These are phyloP conservation scores for Stygiomarasmius scandens DNA, from an alignment of 1,284 basidiomycete genomes.

Conservation along the genomic window DNA sequence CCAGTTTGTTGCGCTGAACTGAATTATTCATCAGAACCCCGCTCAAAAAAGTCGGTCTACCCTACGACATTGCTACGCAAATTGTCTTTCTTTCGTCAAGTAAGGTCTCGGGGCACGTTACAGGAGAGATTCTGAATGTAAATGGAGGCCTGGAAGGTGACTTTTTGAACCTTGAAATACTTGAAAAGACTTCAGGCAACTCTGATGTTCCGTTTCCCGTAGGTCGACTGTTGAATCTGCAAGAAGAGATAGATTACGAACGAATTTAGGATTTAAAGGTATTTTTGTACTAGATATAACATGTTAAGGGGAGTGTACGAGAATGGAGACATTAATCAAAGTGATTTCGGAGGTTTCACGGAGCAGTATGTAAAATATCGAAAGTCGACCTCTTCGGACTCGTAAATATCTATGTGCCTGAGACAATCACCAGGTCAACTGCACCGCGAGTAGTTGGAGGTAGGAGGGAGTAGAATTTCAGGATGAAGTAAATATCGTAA, in stretches of 20 bases:
- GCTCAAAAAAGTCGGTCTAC: slow-evolving; percentile 68
- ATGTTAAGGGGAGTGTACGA: too few relatives aligned
- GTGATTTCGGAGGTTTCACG: too few relatives aligned
- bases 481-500: too few relatives aligned
- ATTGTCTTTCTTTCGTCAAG: slow-evolving; percentile 65
- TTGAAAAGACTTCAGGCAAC: too few relatives aligned
- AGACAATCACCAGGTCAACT: too few relatives aligned
- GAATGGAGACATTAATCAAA: too few relatives aligned
- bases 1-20: not conserved
- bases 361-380: too few relatives aligned
- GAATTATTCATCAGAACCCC: slow-evolving; percentile 51
- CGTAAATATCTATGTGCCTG: too few relatives aligned
- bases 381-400: too few relatives aligned
- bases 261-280: not conserved
- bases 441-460: too few relatives aligned
- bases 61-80: slow-evolving; percentile 68
- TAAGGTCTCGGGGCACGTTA: slow-evolving; percentile 69
- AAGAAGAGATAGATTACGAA: not conserved
- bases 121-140: slow-evolving; percentile 71
- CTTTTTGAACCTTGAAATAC: not conserved
- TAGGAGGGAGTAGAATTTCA: too few relatives aligned
- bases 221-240: not conserved
- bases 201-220: not conserved
- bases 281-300: too few relatives aligned
- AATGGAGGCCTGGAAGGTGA: slow-evolving; percentile 80